Base-by-base conservation (phyloP, 2,329 filamentous ascomycete genomes). In the Penicillium sp. region DNA sequence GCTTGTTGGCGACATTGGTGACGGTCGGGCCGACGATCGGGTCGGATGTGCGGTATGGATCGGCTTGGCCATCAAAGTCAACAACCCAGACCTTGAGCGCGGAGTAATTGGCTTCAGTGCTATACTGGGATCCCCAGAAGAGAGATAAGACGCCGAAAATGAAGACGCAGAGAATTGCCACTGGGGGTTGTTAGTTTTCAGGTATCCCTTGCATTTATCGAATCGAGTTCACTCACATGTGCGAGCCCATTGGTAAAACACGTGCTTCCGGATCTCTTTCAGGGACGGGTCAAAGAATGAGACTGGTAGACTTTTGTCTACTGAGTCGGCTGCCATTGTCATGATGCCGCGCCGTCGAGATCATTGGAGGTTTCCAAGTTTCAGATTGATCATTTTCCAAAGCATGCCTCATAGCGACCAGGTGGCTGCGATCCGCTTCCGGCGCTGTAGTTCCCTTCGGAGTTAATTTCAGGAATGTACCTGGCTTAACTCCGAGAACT, bases 101-200 rank as follows among this genome's bases (percentile, higher is more conserved):
- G 2, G 70, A 72, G 16, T 81, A 70, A 49, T 82, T 84, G 43
- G 73, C 61, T 10, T 84, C 75, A 0, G 81, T 75, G 13, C 76
- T 63, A 63, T 76, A 83, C 18, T 87, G 79, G 0, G 81, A 79
- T 0, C 74, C 84, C 85, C 85, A 88, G 70, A 84, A 87, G 2
- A 88, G 69, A 0, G 82, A 86, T 0, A 88, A 66, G 4, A 86
- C 75, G 10, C 61, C 72, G 5, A 87, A 68, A 44, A 86, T 81
- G 61, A 85, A 86, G 4, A 75, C 61, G 65, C 81, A 81, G 5
- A 88, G 73, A 6, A 83, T 64, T 5, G 64, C 47, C 5, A 71
- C 67, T 68, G 44, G 13, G 4, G 7, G 3, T 8, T 5, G 34
- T 61, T 38, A 59, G 43, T 18, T 18, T 18, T 18, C 18, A 18